A percentile compares a stretch with the other conserved stretches of the same genome.
Conservation (phyloP, 305 asterid genomes). For the Fraxinus ornus region DNA sequence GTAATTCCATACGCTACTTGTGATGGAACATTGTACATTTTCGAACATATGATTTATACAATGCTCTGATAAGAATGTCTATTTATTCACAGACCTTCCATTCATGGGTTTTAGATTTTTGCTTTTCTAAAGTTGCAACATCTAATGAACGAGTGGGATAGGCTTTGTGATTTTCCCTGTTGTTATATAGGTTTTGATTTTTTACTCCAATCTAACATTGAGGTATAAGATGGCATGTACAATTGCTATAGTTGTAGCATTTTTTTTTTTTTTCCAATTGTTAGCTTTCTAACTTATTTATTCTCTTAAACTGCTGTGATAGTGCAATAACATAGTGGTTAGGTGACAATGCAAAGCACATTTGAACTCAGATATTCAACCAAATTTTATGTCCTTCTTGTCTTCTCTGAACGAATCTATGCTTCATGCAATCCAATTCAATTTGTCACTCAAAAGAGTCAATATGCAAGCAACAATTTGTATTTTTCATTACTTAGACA, state of each 20-base stretch:
- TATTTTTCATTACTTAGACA: background rate
- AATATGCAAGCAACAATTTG: slow-evolving; percentile 2
- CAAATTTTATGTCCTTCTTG: background rate
- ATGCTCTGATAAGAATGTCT: background rate
- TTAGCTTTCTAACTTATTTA: background rate
- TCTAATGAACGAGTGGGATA: background rate
- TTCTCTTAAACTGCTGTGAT: background rate
- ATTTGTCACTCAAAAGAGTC: slow-evolving; percentile 2
- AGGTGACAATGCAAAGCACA: background rate
- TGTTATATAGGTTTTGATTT: background rate
- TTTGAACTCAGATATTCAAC: background rate
- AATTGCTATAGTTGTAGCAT: background rate
- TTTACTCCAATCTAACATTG: background rate
- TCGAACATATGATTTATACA: background rate
- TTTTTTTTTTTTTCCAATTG: too few relatives aligned
- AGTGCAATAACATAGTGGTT: background rate
- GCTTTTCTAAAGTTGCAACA: background rate
- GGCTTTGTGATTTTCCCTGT: background rate
- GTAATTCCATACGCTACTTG: background rate
- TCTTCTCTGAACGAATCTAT: background rate
- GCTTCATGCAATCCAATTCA: background rate
- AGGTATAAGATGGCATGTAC: background rate
- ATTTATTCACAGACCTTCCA: background rate
- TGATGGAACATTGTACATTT: background rate
- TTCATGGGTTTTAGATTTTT: background rate